Conservation (phyloP, 2,329 filamentous ascomycete species). For the Juglanconis juglandina region DNA sequence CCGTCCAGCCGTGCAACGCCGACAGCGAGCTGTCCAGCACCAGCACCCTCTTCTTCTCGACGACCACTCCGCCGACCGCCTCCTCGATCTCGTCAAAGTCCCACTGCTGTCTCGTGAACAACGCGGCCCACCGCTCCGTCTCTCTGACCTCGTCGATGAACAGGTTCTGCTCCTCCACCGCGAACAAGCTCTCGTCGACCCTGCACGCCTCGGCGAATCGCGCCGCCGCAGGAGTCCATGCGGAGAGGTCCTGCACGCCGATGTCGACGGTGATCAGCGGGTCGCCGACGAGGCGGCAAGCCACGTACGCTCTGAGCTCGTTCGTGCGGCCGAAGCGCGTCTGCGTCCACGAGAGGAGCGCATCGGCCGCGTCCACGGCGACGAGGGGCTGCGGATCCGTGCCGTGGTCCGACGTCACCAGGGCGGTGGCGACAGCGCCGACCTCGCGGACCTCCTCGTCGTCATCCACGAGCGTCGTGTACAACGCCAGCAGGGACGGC, state of each 20-base stretch:
- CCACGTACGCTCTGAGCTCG: constrained; percentile 39
- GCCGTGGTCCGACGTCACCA: background rate
- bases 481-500: constrained; percentile 61
- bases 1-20: constrained; percentile 45
- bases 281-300: constrained; percentile 39
- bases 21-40: constrained; percentile 19
- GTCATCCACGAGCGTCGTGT: constrained; percentile 80
- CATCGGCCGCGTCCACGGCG: constrained; percentile 44
- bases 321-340: constrained; percentile 30
- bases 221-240: constrained; percentile 25
- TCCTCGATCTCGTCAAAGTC: constrained; percentile 21
- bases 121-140: constrained; percentile 61
- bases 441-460: constrained; percentile 69
- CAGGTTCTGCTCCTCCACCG: constrained; percentile 89
- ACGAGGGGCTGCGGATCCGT: constrained; percentile 33
- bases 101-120: constrained; percentile 35
- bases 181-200: constrained; percentile 71
- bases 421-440: constrained; percentile 11
- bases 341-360: constrained; percentile 42
- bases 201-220: constrained; percentile 45
- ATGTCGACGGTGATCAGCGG: constrained; percentile 11
- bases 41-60: background rate
- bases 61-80: constrained; percentile 7
- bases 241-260: constrained; percentile 11
- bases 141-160: constrained; percentile 82